Evolutionary conservation across 495 filamentous ascomycete species (phyloP).

Genomic region (Neurospora sp.): DNA sequence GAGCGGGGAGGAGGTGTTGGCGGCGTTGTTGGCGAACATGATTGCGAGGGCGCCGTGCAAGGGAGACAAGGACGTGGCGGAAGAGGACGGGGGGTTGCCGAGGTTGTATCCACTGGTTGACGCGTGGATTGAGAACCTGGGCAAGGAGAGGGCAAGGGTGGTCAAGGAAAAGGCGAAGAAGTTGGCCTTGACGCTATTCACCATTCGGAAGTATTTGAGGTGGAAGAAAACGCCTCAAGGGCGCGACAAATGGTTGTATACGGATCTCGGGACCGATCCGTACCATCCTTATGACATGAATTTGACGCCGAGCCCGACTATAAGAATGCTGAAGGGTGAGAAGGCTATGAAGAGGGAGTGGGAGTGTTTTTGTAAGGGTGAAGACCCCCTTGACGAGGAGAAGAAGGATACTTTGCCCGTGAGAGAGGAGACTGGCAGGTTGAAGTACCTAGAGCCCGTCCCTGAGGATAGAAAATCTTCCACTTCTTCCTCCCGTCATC

Average conservation of each 20-base stretch:
- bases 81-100: slow-evolving; percentile 15
- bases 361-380: background rate
- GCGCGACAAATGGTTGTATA: background rate
- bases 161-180: background rate
- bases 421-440: background rate
- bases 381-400: background rate
- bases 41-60: slow-evolving; percentile 14
- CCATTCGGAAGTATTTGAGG: background rate
- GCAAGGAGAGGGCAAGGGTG: background rate
- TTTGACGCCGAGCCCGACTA: background rate
- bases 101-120: slow-evolving; percentile 26
- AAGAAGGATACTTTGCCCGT: background rate
- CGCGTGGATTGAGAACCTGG: slow-evolving; percentile 27
- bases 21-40: slow-evolving; percentile 27
- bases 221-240: background rate
- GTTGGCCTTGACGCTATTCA: background rate
- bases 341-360: background rate
- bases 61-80: background rate
- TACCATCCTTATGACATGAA: background rate
- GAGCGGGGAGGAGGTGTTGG: slow-evolving; percentile 19
- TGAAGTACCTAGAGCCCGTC: background rate
- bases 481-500: background rate
- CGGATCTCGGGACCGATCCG: background rate
- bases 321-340: slow-evolving; percentile 10
- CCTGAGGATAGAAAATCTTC: background rate